Base-by-base conservation (phyloP, 345 rosid species). In the Aquilaria sinensis region DNA sequence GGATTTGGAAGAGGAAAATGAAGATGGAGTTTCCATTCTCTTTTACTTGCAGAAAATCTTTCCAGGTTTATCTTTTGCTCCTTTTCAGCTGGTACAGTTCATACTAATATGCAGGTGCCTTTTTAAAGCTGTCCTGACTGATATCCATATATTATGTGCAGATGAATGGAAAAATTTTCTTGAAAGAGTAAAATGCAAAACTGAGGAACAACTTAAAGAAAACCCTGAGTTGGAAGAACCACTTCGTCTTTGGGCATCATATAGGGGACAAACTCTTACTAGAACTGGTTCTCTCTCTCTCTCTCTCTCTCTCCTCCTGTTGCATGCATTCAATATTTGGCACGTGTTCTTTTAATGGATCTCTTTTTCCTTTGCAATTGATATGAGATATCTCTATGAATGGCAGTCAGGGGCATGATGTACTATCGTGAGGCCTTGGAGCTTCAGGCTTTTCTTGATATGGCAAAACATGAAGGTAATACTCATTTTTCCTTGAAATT, bases 361-460 rank as follows among this genome's bases (percentile, higher is more conserved):
- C 61, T 43, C 43, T 59, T 65, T 31, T 9, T 37, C 1, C 45
- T 66, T 64, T 16, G 50, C 60, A 31, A 31, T 37, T 54, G 65
- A 57, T 54, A 9, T 63, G 34, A 65, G 57, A 50, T 53, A 53
- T 62, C 34, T 3, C 71, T 65, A 41, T 23, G 45, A 55, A 67
- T 78, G 65, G 46, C 84, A 95, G 99, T 95, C n/a, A 79, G 99
- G 79, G 99, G 98, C 59, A 95, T 95, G 98, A 95, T 95, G 99
- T 95, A 95, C 75, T 85, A 82, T 72, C 85, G 98, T 45, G 86
- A 81, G 80, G 99, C 99, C 37, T 82, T 95, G 92, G 98, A 95
- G 79, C 96, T 95, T 67, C 99, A 95, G 78, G 93, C 99, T 62
- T 95, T 95, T 78, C 96, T 95, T 72, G 99, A 95, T 75, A 95